Conservation (phyloP, 345 rosid species). For the Limnanthes douglasii region DNA sequence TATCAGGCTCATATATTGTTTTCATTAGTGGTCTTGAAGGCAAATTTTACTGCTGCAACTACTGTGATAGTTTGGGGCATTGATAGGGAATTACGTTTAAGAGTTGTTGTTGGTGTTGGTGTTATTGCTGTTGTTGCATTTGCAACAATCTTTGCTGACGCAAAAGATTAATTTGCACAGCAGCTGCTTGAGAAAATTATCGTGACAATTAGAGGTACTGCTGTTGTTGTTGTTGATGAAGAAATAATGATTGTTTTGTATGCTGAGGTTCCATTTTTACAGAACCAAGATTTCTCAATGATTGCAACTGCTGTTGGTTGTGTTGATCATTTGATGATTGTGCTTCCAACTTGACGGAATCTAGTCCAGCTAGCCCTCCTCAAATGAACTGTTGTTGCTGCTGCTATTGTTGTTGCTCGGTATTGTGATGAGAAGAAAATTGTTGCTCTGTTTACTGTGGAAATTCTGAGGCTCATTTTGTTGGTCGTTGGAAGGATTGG, state of each 20-base stretch:
- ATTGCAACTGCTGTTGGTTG: slow-evolving; percentile 46
- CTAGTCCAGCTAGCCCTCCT: slow-evolving; percentile 55
- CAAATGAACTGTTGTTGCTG: slow-evolving; percentile 28
- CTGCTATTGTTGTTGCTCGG: slow-evolving; percentile 71
- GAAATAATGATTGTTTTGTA: slow-evolving; percentile 58
- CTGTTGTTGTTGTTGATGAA: slow-evolving; percentile 63
- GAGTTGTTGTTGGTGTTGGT: too few relatives aligned
- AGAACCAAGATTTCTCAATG: slow-evolving; percentile 40
- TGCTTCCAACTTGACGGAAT: slow-evolving; percentile 75
- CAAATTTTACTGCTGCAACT: slow-evolving; percentile 66
- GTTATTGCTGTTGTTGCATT: slow-evolving; percentile 74
- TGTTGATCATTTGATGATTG: slow-evolving; percentile 55
- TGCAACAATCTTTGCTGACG: slow-evolving; percentile 72
- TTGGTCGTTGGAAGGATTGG: too few relatives aligned
- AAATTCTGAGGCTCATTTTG: slow-evolving; percentile 50
- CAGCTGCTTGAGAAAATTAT: slow-evolving; percentile 75
- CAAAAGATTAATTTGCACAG: slow-evolving; percentile 52
- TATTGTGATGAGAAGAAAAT: slow-evolving; percentile 55
- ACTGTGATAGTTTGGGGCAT: slow-evolving; percentile 59
- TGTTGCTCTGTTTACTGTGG: too few relatives aligned
- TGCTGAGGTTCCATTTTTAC: slow-evolving; percentile 75
- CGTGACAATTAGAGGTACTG: slow-evolving; percentile 75
- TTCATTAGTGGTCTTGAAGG: slow-evolving; percentile 59
- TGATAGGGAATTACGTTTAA: slow-evolving; percentile 79
- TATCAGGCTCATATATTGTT: slow-evolving; percentile 83